phyloP scores from a whole-genome alignment of 257 asterid genomes.

The Leonotis leonurus region DNA sequence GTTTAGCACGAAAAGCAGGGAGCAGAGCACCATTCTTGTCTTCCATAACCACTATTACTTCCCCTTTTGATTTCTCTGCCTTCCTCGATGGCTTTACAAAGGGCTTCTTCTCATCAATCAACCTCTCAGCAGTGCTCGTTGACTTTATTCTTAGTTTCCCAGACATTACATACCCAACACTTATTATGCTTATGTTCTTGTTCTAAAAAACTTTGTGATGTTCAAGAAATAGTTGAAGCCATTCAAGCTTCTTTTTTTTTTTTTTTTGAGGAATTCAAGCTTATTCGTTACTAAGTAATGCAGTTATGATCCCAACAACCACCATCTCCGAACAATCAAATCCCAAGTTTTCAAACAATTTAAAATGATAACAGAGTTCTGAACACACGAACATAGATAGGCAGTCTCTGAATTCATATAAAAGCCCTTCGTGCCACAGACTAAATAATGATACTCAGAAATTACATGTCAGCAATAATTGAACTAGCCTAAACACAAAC shows the following conservation, averaged over 20 bases:
- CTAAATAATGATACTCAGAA: neutral
- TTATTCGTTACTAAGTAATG: slow-evolving; percentile 16
- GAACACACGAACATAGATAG: neutral
- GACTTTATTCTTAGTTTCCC: slow-evolving; percentile 16
- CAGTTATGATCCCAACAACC: neutral
- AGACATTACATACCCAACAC: no score
- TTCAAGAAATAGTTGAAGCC: neutral
- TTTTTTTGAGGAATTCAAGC: no score
- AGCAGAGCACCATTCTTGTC: slow-evolving; percentile 20
- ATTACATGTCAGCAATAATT: neutral
- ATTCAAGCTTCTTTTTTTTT: neutral
- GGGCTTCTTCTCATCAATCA: slow-evolving; percentile 9
- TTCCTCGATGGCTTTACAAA: slow-evolving; percentile 14
- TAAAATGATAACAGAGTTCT: neutral
- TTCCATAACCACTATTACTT: slow-evolving; percentile 16
- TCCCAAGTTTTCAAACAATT: neutral
- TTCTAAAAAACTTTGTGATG: neutral
- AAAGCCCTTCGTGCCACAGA: no score
- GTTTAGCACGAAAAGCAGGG: no score
- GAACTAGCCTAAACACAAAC: neutral
- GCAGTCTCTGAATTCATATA: neutral
- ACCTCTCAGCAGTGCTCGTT: slow-evolving; percentile 1
- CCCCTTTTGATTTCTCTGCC: slow-evolving; percentile 22
- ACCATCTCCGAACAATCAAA: no score
- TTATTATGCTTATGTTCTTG: no score